A percentile compares a stretch with the other conserved stretches of the same genome.
phyloP scores from a whole-genome alignment of 495 filamentous ascomycete genomes.

The Talaromyces proteolyticus region DNA sequence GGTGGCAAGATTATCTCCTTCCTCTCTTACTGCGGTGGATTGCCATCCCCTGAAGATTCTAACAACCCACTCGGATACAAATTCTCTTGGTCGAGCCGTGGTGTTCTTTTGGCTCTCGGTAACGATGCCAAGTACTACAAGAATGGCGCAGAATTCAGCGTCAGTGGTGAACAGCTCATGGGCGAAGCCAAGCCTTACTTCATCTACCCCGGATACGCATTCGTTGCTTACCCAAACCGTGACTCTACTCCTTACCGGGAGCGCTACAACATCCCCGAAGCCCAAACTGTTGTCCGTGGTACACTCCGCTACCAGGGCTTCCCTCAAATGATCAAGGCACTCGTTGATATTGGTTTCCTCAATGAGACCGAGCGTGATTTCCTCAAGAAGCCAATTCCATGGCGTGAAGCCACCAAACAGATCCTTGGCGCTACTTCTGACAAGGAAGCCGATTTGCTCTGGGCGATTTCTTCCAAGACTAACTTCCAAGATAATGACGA shows the following conservation, averaged over 20 bases:
- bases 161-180: slow-evolving; percentile 70
- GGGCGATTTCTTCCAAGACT: slow-evolving; percentile 69
- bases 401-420: slow-evolving; percentile 77
- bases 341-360: slow-evolving; percentile 86
- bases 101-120: slow-evolving; percentile 78
- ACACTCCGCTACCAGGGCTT: slow-evolving; percentile 84
- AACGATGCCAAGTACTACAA: slow-evolving; percentile 83
- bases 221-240: slow-evolving; percentile 91
- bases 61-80: slow-evolving; percentile 96
- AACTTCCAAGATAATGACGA: slow-evolving; percentile 66
- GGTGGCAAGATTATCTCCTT: slow-evolving; percentile 86
- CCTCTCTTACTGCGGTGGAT: slow-evolving; percentile 84
- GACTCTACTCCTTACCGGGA: slow-evolving; percentile 83
- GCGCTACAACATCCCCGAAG: slow-evolving; percentile 86
- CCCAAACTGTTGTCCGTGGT: slow-evolving; percentile 50
- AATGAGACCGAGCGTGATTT: slow-evolving; percentile 54
- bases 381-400: slow-evolving; percentile 58
- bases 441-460: slow-evolving; percentile 59
- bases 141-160: slow-evolving; percentile 64
- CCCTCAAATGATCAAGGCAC: slow-evolving; percentile 76
- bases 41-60: slow-evolving; percentile 75
- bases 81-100: slow-evolving; percentile 83
- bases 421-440: slow-evolving; percentile 60
- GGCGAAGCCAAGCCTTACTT: slow-evolving; percentile 81
- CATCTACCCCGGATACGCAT: slow-evolving; percentile 83